A percentile compares a stretch with the other conserved stretches of the same genome.
phyloP scores from a whole-genome alignment of 176 grass and related monocot species.

The Bolboschoenus planiculmis region DNA sequence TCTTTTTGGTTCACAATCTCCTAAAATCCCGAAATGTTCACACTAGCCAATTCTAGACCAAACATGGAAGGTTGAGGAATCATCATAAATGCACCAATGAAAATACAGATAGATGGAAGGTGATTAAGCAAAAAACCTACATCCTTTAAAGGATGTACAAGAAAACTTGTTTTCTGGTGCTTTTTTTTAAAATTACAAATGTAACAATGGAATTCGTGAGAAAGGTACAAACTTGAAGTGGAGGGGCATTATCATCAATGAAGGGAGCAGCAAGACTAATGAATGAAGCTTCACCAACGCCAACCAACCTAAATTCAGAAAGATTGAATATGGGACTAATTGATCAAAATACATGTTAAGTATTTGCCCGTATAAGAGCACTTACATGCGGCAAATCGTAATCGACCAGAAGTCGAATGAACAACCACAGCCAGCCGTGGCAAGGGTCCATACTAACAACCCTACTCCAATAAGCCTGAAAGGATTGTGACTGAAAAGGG shows the following conservation, averaged over 20 bases:
- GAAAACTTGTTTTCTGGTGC: background rate
- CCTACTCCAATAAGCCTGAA: constrained; percentile 97
- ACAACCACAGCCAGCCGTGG: constrained; percentile 89
- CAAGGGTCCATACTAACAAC: constrained; percentile 88
- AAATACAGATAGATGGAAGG: background rate
- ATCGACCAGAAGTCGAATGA: constrained; percentile 98
- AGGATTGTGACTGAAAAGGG: constrained; percentile 76
- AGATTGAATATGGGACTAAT: background rate
- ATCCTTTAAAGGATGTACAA: background rate
- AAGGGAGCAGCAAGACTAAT: constrained; percentile 98
- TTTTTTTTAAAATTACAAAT: background rate
- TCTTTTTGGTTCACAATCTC: background rate
- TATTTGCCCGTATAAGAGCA: background rate
- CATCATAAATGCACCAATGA: background rate
- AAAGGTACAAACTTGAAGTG: constrained; percentile 51
- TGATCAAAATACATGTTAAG: constrained; percentile 11
- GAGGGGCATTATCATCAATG: constrained; percentile 96
- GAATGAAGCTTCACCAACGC: constrained; percentile 98
- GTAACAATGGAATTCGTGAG: background rate
- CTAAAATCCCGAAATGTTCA: background rate
- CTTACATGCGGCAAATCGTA: constrained; percentile 93
- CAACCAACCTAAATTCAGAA: constrained; percentile 77
- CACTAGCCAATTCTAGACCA: background rate
- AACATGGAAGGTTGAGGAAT: background rate
- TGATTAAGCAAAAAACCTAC: background rate